Base-by-base conservation (phyloP, 2,329 filamentous ascomycete genomes). In the Aspergillus cejpii region DNA sequence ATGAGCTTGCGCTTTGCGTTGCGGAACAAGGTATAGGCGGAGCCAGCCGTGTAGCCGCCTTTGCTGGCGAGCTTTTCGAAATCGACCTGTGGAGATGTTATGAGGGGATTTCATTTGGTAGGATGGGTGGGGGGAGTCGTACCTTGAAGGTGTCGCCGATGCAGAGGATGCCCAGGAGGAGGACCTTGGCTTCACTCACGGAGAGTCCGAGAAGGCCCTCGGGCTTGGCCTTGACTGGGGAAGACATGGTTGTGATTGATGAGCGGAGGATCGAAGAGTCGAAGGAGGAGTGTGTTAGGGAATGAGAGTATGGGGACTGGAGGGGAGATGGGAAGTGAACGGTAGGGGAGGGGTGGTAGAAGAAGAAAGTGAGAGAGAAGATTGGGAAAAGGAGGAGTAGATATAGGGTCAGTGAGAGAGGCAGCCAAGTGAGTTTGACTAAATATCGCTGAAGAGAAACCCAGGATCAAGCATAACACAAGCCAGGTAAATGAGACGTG, bases 1-100 rank as follows among this genome's bases (percentile, higher is more conserved):
- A 55, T 12, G 34, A 73, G 44, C 51, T 69, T 72, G 46, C 64
- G 65, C 44, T 62, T 69, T 8, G 66, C 58, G 8, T 56, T 58
- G 27, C 54, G 51, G 49, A 65, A 72, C 12, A 60, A 48, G n/a
- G 62, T 58, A 11, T 50, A 55, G 3, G 69, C 70, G 1, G 65
- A 63, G 6, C 45, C 44, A 1, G 48, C 50, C 41, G 67, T 68
- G 48, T 68, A 65, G 15, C 62, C 62, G 10, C 58, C 59, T 23
- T 52, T 56, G 8, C 50, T 43, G 17, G 69, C 67, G 7, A 73
- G 50, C 19, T 60, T 66, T 0, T 61, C 54, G 46, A 61, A 66
- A 53, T 74, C 68, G 20, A 70, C 46, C 68, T 71, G 45, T 10
- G 20, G 21, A 26, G 17, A 37, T 47, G 38, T 44, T 8, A 23